Conservation (phyloP, 179 eudicot species). For the Spinacia oleracea region DNA sequence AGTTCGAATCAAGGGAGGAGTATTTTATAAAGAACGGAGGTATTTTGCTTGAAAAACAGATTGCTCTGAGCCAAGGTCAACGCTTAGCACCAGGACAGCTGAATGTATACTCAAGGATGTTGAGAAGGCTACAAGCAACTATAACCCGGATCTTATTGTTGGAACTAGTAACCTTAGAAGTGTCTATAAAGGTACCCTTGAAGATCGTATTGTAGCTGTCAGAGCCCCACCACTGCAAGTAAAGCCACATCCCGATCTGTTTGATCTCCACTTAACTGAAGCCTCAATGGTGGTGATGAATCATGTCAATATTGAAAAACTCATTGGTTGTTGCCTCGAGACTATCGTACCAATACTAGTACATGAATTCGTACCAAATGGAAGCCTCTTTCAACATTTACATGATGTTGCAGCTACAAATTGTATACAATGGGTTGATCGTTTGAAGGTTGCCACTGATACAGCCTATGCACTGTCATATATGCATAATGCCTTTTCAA, state of each 20-base stretch:
- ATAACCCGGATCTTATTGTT: no score
- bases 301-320: slow-evolving; percentile 20
- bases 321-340: slow-evolving; percentile 29
- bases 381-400: neutral
- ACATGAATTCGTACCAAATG: neutral
- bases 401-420: neutral
- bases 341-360: slow-evolving; percentile 16
- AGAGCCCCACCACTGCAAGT: neutral
- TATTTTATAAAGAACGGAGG: slow-evolving; percentile 24
- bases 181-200: neutral
- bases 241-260: neutral
- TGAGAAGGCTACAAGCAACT: slow-evolving; percentile 16
- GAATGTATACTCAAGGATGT: slow-evolving; percentile 7
- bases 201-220: slow-evolving; percentile 21
- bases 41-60: slow-evolving; percentile 22
- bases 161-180: neutral
- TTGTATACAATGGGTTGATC: slow-evolving; percentile 4
- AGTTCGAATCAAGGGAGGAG: slow-evolving; percentile 13
- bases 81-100: no score
- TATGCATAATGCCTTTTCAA: slow-evolving; percentile 27
- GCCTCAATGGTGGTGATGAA: slow-evolving; percentile 18
- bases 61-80: slow-evolving; percentile 22
- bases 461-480: slow-evolving; percentile 14
- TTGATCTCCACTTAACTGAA: slow-evolving; percentile 16
- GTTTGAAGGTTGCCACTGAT: slow-evolving; percentile 8